These are phyloP conservation scores for Eucalyptus marginata DNA, from an alignment of 345 rosid genomes.

Conservation along the genomic window DNA sequence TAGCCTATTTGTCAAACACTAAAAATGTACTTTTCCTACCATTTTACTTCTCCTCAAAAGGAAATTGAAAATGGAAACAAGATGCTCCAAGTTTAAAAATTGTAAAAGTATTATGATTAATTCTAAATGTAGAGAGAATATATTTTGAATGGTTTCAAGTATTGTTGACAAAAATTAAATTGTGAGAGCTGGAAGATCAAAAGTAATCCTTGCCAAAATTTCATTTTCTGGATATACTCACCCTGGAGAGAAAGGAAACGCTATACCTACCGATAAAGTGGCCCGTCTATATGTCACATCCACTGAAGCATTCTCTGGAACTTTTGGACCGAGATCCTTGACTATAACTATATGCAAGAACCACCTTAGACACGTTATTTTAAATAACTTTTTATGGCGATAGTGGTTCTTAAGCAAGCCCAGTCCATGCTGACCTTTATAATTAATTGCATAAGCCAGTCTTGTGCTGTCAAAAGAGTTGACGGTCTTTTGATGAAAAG, in stretches of 20 bases:
- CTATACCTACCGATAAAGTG: neutral
- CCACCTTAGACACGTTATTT: neutral
- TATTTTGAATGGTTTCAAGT: neutral
- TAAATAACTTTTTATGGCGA: neutral
- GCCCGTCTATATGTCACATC: neutral
- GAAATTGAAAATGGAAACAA: neutral
- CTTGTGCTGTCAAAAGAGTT: neutral
- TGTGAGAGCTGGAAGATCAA: neutral
- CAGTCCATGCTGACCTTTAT: neutral
- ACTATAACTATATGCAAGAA: neutral
- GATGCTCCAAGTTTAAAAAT: neutral
- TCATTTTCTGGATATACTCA: neutral
- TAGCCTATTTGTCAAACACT: neutral
- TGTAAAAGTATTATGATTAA: neutral
- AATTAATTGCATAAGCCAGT: neutral
- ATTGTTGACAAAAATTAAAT: neutral
- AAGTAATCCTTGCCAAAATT: neutral
- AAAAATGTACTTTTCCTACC: neutral
- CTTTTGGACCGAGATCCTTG: neutral
- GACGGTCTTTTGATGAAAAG: neutral
- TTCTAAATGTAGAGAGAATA: neutral
- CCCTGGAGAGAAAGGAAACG: neutral
- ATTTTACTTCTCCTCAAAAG: neutral
- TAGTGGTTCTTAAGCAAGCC: neutral
- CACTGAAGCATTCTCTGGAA: neutral